These are phyloP conservation scores for Debaryomyces singareniensis DNA, from an alignment of 1,139 yeast genomes.

Conservation along the genomic window DNA sequence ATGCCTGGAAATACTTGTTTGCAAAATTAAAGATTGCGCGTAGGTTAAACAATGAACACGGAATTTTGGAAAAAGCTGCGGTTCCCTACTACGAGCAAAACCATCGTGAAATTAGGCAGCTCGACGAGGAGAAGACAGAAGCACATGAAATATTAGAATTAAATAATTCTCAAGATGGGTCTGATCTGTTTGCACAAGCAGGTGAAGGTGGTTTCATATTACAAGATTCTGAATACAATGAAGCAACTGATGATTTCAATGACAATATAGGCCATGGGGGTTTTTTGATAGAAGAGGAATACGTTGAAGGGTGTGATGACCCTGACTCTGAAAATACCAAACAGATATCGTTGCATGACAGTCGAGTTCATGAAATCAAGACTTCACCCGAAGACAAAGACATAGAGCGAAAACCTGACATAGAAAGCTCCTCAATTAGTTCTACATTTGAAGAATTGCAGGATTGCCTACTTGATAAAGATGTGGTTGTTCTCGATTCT, in stretches of 20 bases:
- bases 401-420: too few species aligned
- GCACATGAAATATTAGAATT: not conserved
- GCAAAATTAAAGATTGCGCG: slow-evolving; percentile 65
- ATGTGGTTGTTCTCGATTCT: too few species aligned
- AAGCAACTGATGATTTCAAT: not conserved
- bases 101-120: not conserved
- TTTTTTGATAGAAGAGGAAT: not conserved
- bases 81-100: too few species aligned
- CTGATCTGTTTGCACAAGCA: not conserved
- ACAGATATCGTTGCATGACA: too few species aligned
- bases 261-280: not conserved
- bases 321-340: too few species aligned
- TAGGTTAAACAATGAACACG: slow-evolving; percentile 64
- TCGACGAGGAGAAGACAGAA: not conserved
- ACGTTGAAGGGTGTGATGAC: too few species aligned
- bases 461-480: too few species aligned
- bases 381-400: too few species aligned
- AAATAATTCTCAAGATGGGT: not conserved
- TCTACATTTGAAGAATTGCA: too few species aligned
- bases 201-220: not conserved
- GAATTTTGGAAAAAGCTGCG: slow-evolving; percentile 17
- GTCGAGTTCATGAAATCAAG: too few species aligned
- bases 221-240: not conserved
- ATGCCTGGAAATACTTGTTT: slow-evolving; percentile 68
- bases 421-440: too few species aligned